Evolutionary conservation across 2,329 filamentous ascomycete genomes (phyloP), one percentile per base, ranked within the genome.

Genomic region (Scedosporium dehoogii): DNA sequence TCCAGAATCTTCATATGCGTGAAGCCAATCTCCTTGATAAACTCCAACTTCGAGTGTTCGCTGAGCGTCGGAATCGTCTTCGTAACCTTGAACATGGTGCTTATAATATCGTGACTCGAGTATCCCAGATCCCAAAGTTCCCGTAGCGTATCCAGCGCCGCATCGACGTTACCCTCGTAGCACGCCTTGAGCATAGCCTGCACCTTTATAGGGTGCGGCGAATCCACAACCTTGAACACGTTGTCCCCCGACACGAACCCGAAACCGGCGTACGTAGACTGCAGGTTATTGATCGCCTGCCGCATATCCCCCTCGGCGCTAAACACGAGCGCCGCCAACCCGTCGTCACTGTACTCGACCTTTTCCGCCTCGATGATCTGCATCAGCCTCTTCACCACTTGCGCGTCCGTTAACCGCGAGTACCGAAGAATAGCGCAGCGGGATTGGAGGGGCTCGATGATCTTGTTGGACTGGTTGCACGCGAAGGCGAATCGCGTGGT

Each of bases 1-100:
- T 99, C 94, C n/a, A 99, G 79, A 62, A 99, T 93, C 74, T 96
- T 92, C 94, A 99, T 99, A 73, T 99, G 94, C 2, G 94, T 96
- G 75, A 97, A 97, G 61, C 94, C 94, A 74, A 99, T 99, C 77
- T 97, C 94, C 77, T 92, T 93, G 77, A 97, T 96, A 69, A 97
- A 99, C 73, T 97, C 93, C 65, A 99, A 80, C 78, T 97, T 97
- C 16, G 92, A 87, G 74, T 97, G 92, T 76, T 99, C 94, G 67
- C 91, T 94, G 63, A 99, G 78, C 1, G 89, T 91, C 1, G 91
- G 90, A 64, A 97, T 92, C 1, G 92, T 96, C 80, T 97, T 99
- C 56, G 94, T 97, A 64, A 99, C 94, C 71, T 89, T 88, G 81
- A 99, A 97, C 94, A 99, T 99, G 65, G 93, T 99, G 76, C 90